Percentiles rank a stretch among this genome's conserved stretches.
Conservation (phyloP, 2,329 filamentous ascomycete genomes). For the Exophiala lecanii-corni region DNA sequence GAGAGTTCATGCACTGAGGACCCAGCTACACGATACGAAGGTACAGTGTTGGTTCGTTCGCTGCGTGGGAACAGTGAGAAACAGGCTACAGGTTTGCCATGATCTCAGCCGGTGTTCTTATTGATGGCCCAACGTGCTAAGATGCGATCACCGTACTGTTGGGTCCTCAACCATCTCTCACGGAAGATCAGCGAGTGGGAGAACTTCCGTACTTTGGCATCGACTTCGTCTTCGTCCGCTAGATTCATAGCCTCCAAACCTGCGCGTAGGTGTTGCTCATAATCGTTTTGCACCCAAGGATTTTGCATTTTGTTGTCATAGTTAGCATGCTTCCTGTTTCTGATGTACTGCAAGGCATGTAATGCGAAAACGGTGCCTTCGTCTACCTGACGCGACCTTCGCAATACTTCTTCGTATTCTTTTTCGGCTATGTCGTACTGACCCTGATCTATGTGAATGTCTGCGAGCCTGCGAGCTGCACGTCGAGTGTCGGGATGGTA, state of each 20-base stretch:
- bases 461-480: background rate
- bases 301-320: background rate
- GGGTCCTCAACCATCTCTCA: background rate
- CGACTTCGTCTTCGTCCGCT: background rate
- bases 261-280: background rate
- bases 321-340: background rate
- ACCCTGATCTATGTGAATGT: constrained; percentile 2
- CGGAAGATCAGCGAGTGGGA: background rate
- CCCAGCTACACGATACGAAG: too few relatives aligned
- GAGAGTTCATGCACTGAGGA: too few relatives aligned
- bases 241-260: background rate
- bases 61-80: too few relatives aligned
- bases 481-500: background rate
- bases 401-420: background rate
- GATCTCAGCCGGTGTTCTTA: background rate
- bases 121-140: constrained; percentile 1
- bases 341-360: background rate
- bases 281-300: background rate
- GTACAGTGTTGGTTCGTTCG: too few relatives aligned
- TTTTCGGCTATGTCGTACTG: background rate
- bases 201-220: background rate
- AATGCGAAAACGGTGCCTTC: background rate
- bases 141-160: constrained; percentile 1
- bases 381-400: background rate
- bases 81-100: too few relatives aligned